phyloP scores from a whole-genome alignment of 768 basidiomycete genomes.

The Dendrothele bispora region DNA sequence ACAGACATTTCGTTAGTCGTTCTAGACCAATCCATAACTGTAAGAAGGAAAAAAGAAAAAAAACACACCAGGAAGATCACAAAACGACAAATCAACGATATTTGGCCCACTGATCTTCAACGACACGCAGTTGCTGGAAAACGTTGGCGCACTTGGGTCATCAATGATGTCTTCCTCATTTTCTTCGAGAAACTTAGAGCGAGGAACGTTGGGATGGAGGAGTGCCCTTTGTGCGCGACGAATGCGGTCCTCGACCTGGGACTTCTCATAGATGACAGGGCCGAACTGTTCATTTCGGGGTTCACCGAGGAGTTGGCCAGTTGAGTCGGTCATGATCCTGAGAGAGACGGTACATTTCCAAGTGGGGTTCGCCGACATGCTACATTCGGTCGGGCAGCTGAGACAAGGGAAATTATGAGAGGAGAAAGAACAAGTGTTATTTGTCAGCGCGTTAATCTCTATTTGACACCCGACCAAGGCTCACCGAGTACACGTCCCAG shows the following conservation, averaged over 20 bases:
- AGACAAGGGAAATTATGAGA: not conserved
- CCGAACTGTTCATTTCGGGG: conserved; percentile 46
- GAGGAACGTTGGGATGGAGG: conserved; percentile 48
- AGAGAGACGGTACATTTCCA: conserved; percentile 58
- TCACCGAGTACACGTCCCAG: conserved; percentile 78
- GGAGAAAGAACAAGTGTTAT: not conserved
- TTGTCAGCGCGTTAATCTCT: not conserved
- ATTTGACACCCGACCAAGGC: not conserved
- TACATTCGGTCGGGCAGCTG: conserved; percentile 44
- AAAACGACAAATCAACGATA: conserved; percentile 64
- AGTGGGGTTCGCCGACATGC: conserved; percentile 32
- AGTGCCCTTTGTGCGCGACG: conserved; percentile 66
- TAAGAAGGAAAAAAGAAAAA: not conserved
- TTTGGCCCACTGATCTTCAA: conserved; percentile 59
- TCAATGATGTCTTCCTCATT: conserved; percentile 26
- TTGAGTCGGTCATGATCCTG: conserved; percentile 40
- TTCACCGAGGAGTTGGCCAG: conserved; percentile 37
- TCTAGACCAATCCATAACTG: not conserved
- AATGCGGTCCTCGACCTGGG: conserved; percentile 63
- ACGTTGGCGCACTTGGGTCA: conserved; percentile 30
- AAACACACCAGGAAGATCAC: conserved; percentile 55
- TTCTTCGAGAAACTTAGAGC: conserved; percentile 36
- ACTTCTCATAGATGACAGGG: conserved; percentile 45
- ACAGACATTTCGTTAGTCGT: not conserved
- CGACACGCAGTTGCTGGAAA: conserved; percentile 58